Conservation (phyloP, 2,329 filamentous ascomycete genomes). For the Paramyrothecium roridum region DNA sequence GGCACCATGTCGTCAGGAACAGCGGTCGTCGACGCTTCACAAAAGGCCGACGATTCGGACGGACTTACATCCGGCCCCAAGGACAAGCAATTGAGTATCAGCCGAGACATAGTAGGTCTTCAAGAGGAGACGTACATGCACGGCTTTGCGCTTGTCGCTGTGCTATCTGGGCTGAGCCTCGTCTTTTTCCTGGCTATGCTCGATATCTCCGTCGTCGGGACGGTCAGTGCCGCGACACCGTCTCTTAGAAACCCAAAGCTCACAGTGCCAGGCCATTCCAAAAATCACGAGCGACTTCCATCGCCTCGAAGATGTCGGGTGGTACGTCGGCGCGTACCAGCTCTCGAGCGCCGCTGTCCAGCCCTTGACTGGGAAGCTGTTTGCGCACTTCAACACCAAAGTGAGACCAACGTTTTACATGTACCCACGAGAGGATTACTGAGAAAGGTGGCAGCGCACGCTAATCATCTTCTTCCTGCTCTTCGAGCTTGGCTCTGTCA, state of each 20-base stretch:
- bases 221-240: slow-evolving; percentile 27
- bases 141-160: slow-evolving; percentile 24
- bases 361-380: slow-evolving; percentile 47
- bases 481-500: slow-evolving; percentile 14
- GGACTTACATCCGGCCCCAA: no score
- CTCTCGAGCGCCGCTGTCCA: slow-evolving; percentile 43
- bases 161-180: slow-evolving; percentile 27
- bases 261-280: slow-evolving; percentile 33
- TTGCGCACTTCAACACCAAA: slow-evolving; percentile 39
- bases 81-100: no score
- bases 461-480: slow-evolving; percentile 11
- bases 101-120: no score
- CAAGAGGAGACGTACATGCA: slow-evolving; percentile 2
- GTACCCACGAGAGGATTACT: no score
- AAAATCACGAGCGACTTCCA: slow-evolving; percentile 46
- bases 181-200: slow-evolving; percentile 41
- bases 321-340: slow-evolving; percentile 48
- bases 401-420: no score
- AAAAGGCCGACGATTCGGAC: no score
- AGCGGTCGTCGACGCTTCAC: no score
- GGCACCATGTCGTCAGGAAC: no score
- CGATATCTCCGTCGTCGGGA: slow-evolving; percentile 47
- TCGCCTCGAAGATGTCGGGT: slow-evolving; percentile 46
- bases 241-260: background rate
- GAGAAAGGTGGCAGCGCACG: slow-evolving; percentile 5